Evolutionary conservation across 257 asterid species (phyloP).

Genomic region (Striga asiatica): DNA sequence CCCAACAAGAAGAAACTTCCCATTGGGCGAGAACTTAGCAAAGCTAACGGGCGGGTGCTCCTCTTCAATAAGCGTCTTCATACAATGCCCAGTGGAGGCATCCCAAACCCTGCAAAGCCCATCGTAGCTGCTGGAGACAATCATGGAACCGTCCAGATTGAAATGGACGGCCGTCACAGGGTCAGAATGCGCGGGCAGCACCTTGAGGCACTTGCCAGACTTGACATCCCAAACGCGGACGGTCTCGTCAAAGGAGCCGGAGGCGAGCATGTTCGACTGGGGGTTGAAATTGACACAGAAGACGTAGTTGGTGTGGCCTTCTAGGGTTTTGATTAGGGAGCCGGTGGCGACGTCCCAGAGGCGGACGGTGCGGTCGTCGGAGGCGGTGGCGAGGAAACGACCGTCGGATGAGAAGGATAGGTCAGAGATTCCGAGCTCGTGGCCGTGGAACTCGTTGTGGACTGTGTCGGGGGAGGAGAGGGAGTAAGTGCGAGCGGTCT

Average conservation of each 20-base stretch:
- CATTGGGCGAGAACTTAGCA: constrained; percentile 89
- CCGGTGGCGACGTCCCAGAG: constrained; percentile 77
- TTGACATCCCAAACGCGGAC: constrained; percentile 92
- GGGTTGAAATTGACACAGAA: constrained; percentile 82
- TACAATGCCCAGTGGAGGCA: constrained; percentile 89
- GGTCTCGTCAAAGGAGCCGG: constrained; percentile 88
- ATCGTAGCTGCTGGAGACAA: constrained; percentile 85
- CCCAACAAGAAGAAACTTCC: constrained; percentile 81
- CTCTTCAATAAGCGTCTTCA: constrained; percentile 87
- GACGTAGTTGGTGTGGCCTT: constrained; percentile 81
- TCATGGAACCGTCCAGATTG: constrained; percentile 71
- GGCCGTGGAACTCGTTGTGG: constrained; percentile 65
- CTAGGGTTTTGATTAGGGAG: constrained; percentile 62
- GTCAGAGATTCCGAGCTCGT: constrained; percentile 78
- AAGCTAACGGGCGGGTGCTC: constrained; percentile 96
- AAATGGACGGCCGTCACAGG: constrained; percentile 82
- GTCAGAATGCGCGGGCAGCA: constrained; percentile 91
- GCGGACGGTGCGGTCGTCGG: constrained; percentile 85
- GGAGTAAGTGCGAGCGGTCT: constrained; percentile 65
- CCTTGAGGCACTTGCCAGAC: constrained; percentile 81
- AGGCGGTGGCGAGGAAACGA: constrained; percentile 79
- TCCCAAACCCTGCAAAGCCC: constrained; percentile 98
- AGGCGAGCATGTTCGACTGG: constrained; percentile 72
- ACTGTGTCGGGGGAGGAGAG: constrained; percentile 28
- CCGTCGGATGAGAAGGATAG: constrained; percentile 72